Evolutionary conservation across 768 basidiomycete species (phyloP), one percentile per base, ranked within the genome.

Genomic region (Leccinum imitatum): DNA sequence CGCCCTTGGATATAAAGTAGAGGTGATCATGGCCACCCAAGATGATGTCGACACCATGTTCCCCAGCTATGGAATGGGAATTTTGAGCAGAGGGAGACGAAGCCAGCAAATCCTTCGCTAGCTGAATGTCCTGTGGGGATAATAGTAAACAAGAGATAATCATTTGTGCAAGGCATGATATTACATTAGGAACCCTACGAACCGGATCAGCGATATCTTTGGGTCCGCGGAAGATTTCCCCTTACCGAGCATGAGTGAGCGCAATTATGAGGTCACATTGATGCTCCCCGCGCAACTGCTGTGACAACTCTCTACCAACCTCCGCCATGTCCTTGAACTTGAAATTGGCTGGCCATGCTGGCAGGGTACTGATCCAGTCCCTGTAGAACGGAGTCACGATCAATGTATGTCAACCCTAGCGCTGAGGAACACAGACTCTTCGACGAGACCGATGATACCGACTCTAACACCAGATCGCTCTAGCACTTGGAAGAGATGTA

Each of bases 11-110:
- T 46, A 84, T 80, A 69, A 83, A 93, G 74, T 91, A 93, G 3
- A 89, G 76, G 63, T 96, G 94, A 69, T 96, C 94, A 66, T 96
- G 94, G 2, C 94, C 94, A 4, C 94, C 94, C 3, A 95, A 81
- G 44, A 95, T 73, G 25, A 95, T 74, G 68, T 95, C 94, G 2
- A 87, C 87, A 6, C 94, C 94, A 63, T 96, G 93, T 50, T 77
- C 69, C 47, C 74, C 71, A 19, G 75, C 75, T 46, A 89, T 78
- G 2, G 82, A 65, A 5, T 66, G 66, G 3, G 60, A 59, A 33
- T 75, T 54, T 67, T 87, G 87, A 17, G 76, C 78, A 13, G 79
- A 75, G 1, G 89, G 84, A 4, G 88, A 86, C 21, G 79, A 73
- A 0, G 87, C 87, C 23, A 80, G 67, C 2, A 91, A 63, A n/a